phyloP scores from a whole-genome alignment of 192 early-diverging fungal genomes.

The Phlyctochytrium arcticum region DNA sequence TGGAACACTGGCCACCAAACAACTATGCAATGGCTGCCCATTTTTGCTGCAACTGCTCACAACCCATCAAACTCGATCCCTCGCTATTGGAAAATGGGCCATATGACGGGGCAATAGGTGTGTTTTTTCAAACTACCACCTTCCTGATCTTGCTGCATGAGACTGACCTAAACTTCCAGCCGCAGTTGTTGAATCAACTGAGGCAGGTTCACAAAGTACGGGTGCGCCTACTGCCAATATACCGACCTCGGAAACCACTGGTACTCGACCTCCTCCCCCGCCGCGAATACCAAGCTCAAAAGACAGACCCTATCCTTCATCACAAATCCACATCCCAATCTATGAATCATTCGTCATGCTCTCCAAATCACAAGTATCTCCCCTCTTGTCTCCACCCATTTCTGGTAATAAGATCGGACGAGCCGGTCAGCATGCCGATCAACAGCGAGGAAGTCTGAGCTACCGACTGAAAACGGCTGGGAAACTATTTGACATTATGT shows the following conservation, averaged over 20 bases:
- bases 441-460: conserved; percentile 31
- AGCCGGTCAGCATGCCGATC: conserved; percentile 4
- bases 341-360: conserved; percentile 62
- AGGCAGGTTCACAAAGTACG: too few species aligned
- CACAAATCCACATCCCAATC: conserved; percentile 14
- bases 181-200: too few species aligned
- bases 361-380: conserved; percentile 45
- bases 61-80: conserved; percentile 59
- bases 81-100: conserved; percentile 51
- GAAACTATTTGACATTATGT: conserved; percentile 74
- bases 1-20: neutral
- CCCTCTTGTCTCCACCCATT: neutral
- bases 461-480: conserved; percentile 59
- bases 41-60: conserved; percentile 62
- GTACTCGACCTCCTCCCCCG: neutral
- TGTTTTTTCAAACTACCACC: conserved; percentile 2
- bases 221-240: too few species aligned
- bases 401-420: neutral
- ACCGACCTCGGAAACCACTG: too few species aligned
- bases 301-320: too few species aligned
- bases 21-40: conserved; percentile 6
- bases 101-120: conserved; percentile 54
- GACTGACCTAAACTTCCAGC: too few species aligned
- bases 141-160: neutral
- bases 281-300: neutral